A percentile compares a stretch with the other conserved stretches of the same genome.
These are phyloP conservation scores for Andrographis paniculata DNA, from an alignment of 305 asterid species.

Conservation along the genomic window DNA sequence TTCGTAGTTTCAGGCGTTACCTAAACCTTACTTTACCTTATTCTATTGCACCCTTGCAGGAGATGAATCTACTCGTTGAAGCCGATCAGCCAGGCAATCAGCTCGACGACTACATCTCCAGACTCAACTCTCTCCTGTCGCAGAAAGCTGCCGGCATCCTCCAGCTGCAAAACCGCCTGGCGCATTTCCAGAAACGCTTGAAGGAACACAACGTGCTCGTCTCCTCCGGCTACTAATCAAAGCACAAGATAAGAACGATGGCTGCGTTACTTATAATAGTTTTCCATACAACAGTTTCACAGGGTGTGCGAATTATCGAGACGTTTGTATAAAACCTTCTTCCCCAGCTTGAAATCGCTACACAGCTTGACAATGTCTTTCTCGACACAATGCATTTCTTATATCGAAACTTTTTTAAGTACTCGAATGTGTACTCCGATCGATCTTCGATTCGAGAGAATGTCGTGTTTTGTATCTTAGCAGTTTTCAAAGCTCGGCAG, in stretches of 20 bases:
- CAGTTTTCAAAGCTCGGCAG: too few species aligned
- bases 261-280: too few species aligned
- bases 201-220: constrained; percentile 81
- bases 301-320: too few species aligned
- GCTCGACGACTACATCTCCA: constrained; percentile 62
- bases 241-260: too few species aligned
- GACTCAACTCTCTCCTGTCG: constrained; percentile 68
- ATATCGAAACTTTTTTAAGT: neutral
- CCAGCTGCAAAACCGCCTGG: constrained; percentile 71
- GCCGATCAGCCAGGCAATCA: constrained; percentile 95
- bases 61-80: constrained; percentile 87
- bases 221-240: constrained; percentile 49
- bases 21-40: neutral
- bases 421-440: too few species aligned
- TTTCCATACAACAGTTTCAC: too few species aligned
- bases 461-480: too few species aligned
- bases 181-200: constrained; percentile 70
- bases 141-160: constrained; percentile 82
- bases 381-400: neutral
- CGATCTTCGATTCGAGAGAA: too few species aligned
- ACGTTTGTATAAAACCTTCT: too few species aligned
- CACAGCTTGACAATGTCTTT: constrained; percentile 19
- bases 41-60: constrained; percentile 47
- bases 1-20: neutral
- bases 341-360: constrained; percentile 14